These are phyloP conservation scores for Xylaria palmicola DNA, from an alignment of 495 filamentous ascomycete genomes.

Conservation along the genomic window DNA sequence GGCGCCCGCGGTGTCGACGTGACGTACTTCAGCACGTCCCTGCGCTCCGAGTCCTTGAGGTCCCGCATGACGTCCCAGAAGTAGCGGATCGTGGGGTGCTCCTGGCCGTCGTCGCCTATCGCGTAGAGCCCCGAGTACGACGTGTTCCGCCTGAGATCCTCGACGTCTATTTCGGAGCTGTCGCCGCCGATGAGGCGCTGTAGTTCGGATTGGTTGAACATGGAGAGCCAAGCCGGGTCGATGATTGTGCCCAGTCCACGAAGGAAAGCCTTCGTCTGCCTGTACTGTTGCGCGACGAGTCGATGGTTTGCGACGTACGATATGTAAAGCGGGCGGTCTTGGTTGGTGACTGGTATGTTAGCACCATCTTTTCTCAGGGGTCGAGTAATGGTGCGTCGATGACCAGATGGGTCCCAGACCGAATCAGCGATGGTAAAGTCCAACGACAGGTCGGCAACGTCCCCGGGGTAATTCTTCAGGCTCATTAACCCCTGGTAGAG, in stretches of 20 bases:
- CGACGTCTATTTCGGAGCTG: constrained; percentile 77
- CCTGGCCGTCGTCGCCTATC: constrained; percentile 80
- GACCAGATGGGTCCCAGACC: constrained; percentile 55
- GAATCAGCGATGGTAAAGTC: constrained; percentile 91
- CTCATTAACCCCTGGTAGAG: constrained; percentile 87
- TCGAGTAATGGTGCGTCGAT: constrained; percentile 58
- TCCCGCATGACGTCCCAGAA: constrained; percentile 91
- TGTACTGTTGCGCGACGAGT: constrained; percentile 70
- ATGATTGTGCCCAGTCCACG: constrained; percentile 84
- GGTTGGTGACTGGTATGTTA: constrained; percentile 79
- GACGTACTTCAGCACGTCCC: constrained; percentile 92
- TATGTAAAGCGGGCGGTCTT: constrained; percentile 91
- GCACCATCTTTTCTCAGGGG: constrained; percentile 75
- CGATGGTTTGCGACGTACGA: constrained; percentile 85
- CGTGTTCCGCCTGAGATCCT: constrained; percentile 84
- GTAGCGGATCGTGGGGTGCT: constrained; percentile 78
- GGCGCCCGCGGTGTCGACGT: constrained; percentile 93
- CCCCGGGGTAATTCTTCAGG: constrained; percentile 83
- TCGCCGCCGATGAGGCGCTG: constrained; percentile 91
- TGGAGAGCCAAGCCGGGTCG: constrained; percentile 86
- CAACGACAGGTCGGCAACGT: constrained; percentile 77
- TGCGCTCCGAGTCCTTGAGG: constrained; percentile 69
- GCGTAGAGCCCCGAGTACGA: constrained; percentile 82
- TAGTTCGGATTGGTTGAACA: constrained; percentile 97
- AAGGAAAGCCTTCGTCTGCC: constrained; percentile 84